Evolutionary conservation across 495 filamentous ascomycete species (phyloP), one percentile per base, ranked within the genome.

Genomic region (Clohesyomyces aquaticus): DNA sequence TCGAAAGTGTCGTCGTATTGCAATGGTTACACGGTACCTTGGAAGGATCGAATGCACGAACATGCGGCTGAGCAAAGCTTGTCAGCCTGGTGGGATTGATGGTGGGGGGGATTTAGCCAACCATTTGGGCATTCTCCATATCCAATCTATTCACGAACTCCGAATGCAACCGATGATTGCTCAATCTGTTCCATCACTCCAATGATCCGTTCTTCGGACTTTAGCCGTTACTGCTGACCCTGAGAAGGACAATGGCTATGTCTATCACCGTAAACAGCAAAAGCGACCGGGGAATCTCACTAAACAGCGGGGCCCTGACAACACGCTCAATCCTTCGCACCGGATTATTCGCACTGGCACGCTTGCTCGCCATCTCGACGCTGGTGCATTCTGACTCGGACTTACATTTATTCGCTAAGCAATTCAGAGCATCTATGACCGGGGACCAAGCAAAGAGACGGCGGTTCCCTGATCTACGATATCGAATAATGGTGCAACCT

Each of bases 61-160:
- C 18, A 8, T 23, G 9, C 58, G 19, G 29, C 23, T 54, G 25
- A 16, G 12, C 14, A 45, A 61, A 19, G 48, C 49, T n/a, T 45
- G 28, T 21, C 28, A 29, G 47, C 21, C 54, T 52, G 61, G 45
- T 21, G 28, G 52, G 19, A 43, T 43, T 32, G 9, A 42, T 10
- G 52, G 28, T 45, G 61, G 9, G 61, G 61, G 19, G 53, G 52
- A 43, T 63, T 64, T 64, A 64, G 21, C 61, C 61, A 64, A 52
- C 29, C 53, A 27, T 46, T n/a, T 58, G 42, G 61, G 53, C 29
- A 26, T 64, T 4, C 35, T 28, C 1, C 54, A 57, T 29, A 42
- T 57, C 26, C 61, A 64, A 58, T 64, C 52, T 29, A 52, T 58
- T 16, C 28, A 56, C 4, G 54, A 58, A 43, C 54, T 64, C 11